Base-by-base conservation (phyloP, 768 basidiomycete species). In the Amyloporia xantha region DNA sequence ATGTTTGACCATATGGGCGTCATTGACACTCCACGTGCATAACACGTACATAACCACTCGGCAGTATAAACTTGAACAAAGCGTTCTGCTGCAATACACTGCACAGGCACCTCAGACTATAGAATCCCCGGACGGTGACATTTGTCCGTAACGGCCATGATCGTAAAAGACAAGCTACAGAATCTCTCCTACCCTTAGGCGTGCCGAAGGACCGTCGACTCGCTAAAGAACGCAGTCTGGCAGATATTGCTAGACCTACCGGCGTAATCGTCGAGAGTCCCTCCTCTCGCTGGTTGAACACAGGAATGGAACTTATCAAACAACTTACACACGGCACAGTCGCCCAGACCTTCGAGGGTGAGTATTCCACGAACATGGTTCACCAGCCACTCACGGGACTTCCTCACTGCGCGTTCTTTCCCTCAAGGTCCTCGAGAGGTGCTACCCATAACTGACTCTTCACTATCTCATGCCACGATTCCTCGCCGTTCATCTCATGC, bases 141-240 rank as follows among this genome's bases (percentile, higher is more conserved):
- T n/a, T n/a, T n/a, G n/a, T n/a, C n/a, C n/a, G n/a, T n/a, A 71
- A 70, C n/a, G n/a, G n/a, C n/a, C n/a, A n/a, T 67, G 52, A 68
- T 54, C 73, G 70, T 50, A 83, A 83, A 67, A 73, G 81, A 55
- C 66, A 66, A 54, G 75, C 79, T 33, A 64, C 71, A 26, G 78
- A 77, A 52, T 64, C 74, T 41, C 66, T 80, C 48, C 66, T 73
- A 33, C 73, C 77, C n/a, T 57, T 68, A 40, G 72, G 72, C 50
- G 65, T 70, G 24, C 54, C 74, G 27, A 84, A 84, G 56, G 70
- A 74, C 40, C 72, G 67, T 10, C 74, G 81, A 33, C 74, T 69
- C 2, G 62, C 65, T 24, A 57, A 66, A 42, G 51, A 53, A 12
- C 63, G 64, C 37, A 54, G 61, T 45, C 56, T 65, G 49, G 68